A percentile compares a stretch with the other conserved stretches of the same genome.
These are phyloP conservation scores for Raffaelea arxii DNA, from an alignment of 2,329 filamentous ascomycete genomes.

Conservation along the genomic window DNA sequence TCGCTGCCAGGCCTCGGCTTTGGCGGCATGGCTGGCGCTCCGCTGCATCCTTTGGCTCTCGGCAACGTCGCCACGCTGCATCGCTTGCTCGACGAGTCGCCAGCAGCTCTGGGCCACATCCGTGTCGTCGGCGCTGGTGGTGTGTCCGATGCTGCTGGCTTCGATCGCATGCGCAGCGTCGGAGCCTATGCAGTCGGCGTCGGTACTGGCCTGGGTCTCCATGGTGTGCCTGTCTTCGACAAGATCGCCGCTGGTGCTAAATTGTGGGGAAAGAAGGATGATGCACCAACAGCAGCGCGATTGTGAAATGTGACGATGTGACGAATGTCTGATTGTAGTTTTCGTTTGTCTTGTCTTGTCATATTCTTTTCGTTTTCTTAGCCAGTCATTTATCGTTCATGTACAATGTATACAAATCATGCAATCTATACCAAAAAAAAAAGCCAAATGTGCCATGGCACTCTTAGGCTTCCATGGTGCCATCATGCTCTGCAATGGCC, in stretches of 20 bases:
- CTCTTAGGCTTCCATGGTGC: neutral
- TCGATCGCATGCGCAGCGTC: slow-evolving; percentile 52
- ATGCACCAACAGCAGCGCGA: too few species aligned
- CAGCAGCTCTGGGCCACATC: slow-evolving; percentile 38
- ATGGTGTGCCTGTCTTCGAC: slow-evolving; percentile 52
- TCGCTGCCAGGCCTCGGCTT: slow-evolving; percentile 47
- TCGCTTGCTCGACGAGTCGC: slow-evolving; percentile 41
- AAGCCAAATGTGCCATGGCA: neutral
- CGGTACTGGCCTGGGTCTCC: slow-evolving; percentile 57
- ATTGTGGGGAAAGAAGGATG: neutral
- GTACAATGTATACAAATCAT: too few species aligned
- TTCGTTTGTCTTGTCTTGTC: neutral
- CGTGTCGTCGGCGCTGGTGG: slow-evolving; percentile 64
- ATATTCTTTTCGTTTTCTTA: neutral
- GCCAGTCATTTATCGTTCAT: neutral
- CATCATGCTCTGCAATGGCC: neutral
- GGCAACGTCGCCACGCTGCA: slow-evolving; percentile 67
- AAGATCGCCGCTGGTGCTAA: slow-evolving; percentile 31
- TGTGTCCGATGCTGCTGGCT: slow-evolving; percentile 54
- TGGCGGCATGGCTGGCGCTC: slow-evolving; percentile 63
- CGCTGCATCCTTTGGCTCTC: slow-evolving; percentile 62
- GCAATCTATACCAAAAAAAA: neutral
- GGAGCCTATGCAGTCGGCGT: slow-evolving; percentile 60
- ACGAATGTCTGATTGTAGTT: too few species aligned
- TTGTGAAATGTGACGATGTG: too few species aligned